Conservation (phyloP, 2,329 filamentous ascomycete genomes). For the Neofusicoccum parvum region DNA sequence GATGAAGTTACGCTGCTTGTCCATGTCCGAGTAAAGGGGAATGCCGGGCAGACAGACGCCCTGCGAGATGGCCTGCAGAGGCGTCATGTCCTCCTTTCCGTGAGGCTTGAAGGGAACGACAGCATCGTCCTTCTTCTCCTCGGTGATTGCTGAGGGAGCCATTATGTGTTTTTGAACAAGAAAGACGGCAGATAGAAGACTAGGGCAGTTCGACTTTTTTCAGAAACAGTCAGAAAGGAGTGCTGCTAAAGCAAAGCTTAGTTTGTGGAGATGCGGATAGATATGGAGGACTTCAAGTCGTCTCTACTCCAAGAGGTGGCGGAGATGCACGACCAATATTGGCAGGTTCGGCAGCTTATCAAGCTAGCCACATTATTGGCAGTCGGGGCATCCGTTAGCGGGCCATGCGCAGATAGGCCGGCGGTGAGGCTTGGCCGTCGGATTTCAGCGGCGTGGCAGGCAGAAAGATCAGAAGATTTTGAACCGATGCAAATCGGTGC, state of each 20-base stretch:
- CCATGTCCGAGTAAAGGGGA: conserved; percentile 56
- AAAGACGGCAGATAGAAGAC: neutral
- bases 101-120: conserved; percentile 8
- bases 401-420: conserved; percentile 13
- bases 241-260: neutral
- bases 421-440: conserved; percentile 14
- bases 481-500: neutral
- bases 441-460: conserved; percentile 9
- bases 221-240: too few species aligned
- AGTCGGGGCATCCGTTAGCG: neutral
- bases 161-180: neutral
- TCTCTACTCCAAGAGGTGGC: neutral
- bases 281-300: neutral
- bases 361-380: conserved; percentile 1
- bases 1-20: conserved; percentile 64
- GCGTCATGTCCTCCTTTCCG: conserved; percentile 22
- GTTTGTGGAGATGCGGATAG: neutral
- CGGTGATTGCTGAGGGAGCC: conserved; percentile 17
- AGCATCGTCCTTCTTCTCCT: conserved; percentile 5
- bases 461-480: conserved; percentile 1
- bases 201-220: neutral
- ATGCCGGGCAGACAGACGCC: conserved; percentile 55
- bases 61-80: conserved; percentile 49
- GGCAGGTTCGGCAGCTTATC: conserved; percentile 1
- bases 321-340: conserved; percentile 6